Evolutionary conservation across 345 rosid genomes (phyloP).

Genomic region (Salix viminalis): DNA sequence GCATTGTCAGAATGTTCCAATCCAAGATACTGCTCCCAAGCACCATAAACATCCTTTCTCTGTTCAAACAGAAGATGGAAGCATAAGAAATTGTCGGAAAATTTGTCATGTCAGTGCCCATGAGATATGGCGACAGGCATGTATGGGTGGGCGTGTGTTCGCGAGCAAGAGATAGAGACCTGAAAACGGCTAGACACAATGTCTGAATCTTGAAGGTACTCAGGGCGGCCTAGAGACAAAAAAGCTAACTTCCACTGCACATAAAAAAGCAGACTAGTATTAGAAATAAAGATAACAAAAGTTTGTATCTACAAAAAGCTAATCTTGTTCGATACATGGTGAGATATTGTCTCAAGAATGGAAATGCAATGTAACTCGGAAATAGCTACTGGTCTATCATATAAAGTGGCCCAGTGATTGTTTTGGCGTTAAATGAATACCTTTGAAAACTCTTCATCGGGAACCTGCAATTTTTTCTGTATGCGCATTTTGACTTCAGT

Average conservation of each 20-base stretch:
- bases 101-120: background rate
- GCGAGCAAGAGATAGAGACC: background rate
- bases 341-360: background rate
- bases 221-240: slow-evolving; percentile 71
- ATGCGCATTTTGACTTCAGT: slow-evolving; percentile 62
- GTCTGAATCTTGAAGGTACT: slow-evolving; percentile 33
- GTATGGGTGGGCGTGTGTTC: background rate
- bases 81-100: background rate
- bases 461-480: slow-evolving; percentile 36
- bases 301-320: background rate
- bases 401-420: background rate
- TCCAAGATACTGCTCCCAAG: slow-evolving; percentile 97
- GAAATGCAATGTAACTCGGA: background rate
- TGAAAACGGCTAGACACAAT: slow-evolving; percentile 28
- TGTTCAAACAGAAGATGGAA: slow-evolving; percentile 10
- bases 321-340: background rate
- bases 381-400: background rate
- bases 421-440: slow-evolving; percentile 2
- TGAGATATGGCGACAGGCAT: background rate
- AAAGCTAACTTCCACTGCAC: slow-evolving; percentile 38
- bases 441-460: slow-evolving; percentile 35
- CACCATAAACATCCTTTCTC: slow-evolving; percentile 91
- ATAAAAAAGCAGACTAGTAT: background rate
- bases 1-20: slow-evolving; percentile 85
- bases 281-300: background rate